A percentile compares a stretch with the other conserved stretches of the same genome.
Conservation (phyloP, 805 yeast genomes). For the Candida stauntonica region DNA sequence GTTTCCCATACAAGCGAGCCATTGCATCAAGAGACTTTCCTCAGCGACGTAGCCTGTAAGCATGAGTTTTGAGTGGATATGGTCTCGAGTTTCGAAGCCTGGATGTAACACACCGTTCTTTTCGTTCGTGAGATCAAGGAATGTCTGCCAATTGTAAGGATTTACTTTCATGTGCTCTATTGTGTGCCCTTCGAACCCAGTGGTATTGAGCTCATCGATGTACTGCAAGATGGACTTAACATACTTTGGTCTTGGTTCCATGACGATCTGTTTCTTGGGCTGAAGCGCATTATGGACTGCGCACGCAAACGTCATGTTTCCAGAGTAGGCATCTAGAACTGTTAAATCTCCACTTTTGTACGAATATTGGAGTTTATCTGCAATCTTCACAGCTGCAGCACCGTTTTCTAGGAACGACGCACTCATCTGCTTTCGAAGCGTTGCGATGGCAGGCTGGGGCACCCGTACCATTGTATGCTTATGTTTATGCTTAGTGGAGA, state of each 20-base stretch:
- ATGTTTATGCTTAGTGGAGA: background rate
- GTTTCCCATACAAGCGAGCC: conserved; percentile 63
- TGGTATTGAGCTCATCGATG: background rate
- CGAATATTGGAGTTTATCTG: conserved; percentile 43
- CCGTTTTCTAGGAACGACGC: conserved; percentile 10
- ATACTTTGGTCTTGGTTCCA: conserved; percentile 46
- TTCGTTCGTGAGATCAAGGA: conserved; percentile 39
- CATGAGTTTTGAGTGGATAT: conserved; percentile 50
- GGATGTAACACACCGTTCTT: conserved; percentile 42
- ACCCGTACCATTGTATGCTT: conserved; percentile 5
- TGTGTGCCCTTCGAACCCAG: conserved; percentile 1
- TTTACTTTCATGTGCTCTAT: conserved; percentile 36
- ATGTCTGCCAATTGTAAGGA: conserved; percentile 70
- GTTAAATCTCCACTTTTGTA: conserved; percentile 34
- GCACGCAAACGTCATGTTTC: conserved; percentile 56
- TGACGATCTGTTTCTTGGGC: conserved; percentile 60
- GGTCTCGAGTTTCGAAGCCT: conserved; percentile 30
- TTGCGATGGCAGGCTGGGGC: conserved; percentile 2
- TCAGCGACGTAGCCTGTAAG: conserved; percentile 58
- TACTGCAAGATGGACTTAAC: conserved; percentile 13
- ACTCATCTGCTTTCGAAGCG: conserved; percentile 11
- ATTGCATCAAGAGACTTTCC: conserved; percentile 70
- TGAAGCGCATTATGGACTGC: conserved; percentile 54
- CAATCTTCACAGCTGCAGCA: conserved; percentile 27
- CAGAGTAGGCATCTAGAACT: conserved; percentile 60